phyloP scores from a whole-genome alignment of 768 basidiomycete genomes.

The Hydnomerulius pinastri region DNA sequence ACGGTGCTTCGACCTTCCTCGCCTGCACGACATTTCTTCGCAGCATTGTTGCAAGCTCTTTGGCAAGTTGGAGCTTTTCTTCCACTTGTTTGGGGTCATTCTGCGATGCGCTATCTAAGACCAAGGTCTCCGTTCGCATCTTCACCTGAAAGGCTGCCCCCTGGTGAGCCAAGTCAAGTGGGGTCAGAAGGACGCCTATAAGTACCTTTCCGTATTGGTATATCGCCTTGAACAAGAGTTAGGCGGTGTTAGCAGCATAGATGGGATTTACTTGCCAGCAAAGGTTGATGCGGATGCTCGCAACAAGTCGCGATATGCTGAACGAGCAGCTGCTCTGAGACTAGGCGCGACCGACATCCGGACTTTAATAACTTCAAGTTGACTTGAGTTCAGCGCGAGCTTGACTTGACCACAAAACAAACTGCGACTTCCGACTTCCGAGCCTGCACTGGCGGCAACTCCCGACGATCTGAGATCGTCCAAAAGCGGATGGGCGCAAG shows the following conservation, averaged over 20 bases:
- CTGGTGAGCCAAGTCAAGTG: conserved; percentile 5
- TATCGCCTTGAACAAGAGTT: conserved; percentile 49
- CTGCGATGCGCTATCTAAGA: conserved; percentile 41
- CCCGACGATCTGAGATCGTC: conserved; percentile 36
- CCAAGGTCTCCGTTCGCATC: conserved; percentile 56
- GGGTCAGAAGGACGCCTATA: neutral
- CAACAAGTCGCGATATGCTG: conserved; percentile 73
- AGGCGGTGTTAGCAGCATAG: neutral
- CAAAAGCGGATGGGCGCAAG: conserved; percentile 37
- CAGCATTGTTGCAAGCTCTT: conserved; percentile 73
- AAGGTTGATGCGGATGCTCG: conserved; percentile 71
- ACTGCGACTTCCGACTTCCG: neutral
- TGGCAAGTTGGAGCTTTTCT: conserved; percentile 57
- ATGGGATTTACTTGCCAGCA: conserved; percentile 41
- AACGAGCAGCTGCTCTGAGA: conserved; percentile 65
- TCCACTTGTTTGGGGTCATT: conserved; percentile 51
- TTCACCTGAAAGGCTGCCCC: conserved; percentile 68
- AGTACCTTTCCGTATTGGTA: conserved; percentile 50
- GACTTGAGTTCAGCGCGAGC: too few species aligned
- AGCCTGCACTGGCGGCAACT: conserved; percentile 15
- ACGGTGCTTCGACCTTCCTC: conserved; percentile 40
- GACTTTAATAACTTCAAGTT: too few species aligned
- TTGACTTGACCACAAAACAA: neutral
- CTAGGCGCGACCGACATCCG: conserved; percentile 58
- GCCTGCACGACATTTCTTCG: conserved; percentile 88